phyloP scores from a whole-genome alignment of 208 protist genomes.

The Jaenimonas drosophilae region DNA sequence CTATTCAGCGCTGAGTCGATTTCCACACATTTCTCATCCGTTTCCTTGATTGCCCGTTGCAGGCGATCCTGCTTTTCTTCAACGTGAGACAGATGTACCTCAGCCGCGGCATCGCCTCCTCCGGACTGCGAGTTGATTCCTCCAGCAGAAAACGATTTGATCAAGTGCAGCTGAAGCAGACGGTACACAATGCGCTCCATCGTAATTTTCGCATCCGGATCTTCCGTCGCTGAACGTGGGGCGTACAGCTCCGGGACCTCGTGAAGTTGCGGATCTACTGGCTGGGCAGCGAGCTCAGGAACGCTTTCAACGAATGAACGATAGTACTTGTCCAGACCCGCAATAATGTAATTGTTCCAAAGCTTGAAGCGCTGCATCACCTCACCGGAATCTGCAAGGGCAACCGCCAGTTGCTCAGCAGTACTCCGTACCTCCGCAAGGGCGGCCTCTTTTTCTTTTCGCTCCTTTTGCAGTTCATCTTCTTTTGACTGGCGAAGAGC shows the following conservation, averaged over 20 bases:
- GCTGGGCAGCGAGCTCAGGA: conserved; percentile 38
- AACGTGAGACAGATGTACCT: conserved; percentile 12
- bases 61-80: conserved; percentile 50
- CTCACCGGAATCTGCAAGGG: conserved; percentile 43
- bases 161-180: conserved; percentile 46
- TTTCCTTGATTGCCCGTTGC: conserved; percentile 42
- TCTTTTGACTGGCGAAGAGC: conserved; percentile 43
- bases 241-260: conserved; percentile 57
- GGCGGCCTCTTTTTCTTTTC: conserved; percentile 23
- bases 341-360: conserved; percentile 70
- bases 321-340: conserved; percentile 52
- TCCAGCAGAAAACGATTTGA: conserved; percentile 11
- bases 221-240: conserved; percentile 46
- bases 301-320: conserved; percentile 22
- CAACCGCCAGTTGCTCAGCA: conserved; percentile 34
- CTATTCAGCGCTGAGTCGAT: conserved; percentile 20
- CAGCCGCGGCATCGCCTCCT: not conserved
- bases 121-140: not conserved
- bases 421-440: conserved; percentile 32
- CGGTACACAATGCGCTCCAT: conserved; percentile 69
- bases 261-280: conserved; percentile 36
- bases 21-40: conserved; percentile 33
- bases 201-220: conserved; percentile 51
- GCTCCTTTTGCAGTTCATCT: conserved; percentile 24
- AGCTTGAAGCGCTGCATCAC: conserved; percentile 49